Conservation (phyloP, 2,329 filamentous ascomycete species). For the Fusarium sp. region DNA sequence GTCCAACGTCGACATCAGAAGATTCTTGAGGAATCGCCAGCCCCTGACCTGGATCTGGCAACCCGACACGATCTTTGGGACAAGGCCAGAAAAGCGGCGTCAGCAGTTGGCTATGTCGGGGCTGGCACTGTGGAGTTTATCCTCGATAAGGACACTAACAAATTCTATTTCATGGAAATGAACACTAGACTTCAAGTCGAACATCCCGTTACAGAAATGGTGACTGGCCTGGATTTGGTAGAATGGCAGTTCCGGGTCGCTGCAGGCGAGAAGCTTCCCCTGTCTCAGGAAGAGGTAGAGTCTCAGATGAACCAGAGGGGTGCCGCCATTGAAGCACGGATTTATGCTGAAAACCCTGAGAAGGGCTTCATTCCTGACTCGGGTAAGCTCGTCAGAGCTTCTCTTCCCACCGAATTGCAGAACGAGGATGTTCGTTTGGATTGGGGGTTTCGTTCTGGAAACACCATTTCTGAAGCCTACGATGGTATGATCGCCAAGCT, state of each 20-base stretch:
- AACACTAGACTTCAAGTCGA: constrained; percentile 95
- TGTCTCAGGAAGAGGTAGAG: constrained; percentile 75
- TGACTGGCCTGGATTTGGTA: constrained; percentile 81
- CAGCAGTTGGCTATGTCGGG: constrained; percentile 87
- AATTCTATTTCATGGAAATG: constrained; percentile 88
- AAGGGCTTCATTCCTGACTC: constrained; percentile 95
- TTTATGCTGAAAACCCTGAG: constrained; percentile 95
- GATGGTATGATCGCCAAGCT: constrained; percentile 99
- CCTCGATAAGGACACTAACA: constrained; percentile 82
- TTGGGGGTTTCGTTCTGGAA: constrained; percentile 90
- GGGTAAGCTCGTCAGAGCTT: constrained; percentile 85
- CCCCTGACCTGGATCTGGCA: constrained; percentile 72
- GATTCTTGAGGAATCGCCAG: constrained; percentile 89
- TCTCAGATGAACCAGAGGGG: constrained; percentile 79
- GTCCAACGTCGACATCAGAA: constrained; percentile 91
- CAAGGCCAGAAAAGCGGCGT: constrained; percentile 73
- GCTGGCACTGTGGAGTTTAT: constrained; percentile 94
- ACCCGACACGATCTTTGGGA: constrained; percentile 74
- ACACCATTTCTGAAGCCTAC: constrained; percentile 93
- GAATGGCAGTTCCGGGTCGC: constrained; percentile 93
- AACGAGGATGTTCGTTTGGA: constrained; percentile 85
- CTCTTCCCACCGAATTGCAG: constrained; percentile 73
- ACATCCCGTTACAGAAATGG: constrained; percentile 87
- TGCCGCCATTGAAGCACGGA: constrained; percentile 93
- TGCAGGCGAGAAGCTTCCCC: constrained; percentile 68